A percentile compares a stretch with the other conserved stretches of the same genome.
phyloP scores from a whole-genome alignment of 2,329 filamentous ascomycete species.

The Fusarium virguliforme region DNA sequence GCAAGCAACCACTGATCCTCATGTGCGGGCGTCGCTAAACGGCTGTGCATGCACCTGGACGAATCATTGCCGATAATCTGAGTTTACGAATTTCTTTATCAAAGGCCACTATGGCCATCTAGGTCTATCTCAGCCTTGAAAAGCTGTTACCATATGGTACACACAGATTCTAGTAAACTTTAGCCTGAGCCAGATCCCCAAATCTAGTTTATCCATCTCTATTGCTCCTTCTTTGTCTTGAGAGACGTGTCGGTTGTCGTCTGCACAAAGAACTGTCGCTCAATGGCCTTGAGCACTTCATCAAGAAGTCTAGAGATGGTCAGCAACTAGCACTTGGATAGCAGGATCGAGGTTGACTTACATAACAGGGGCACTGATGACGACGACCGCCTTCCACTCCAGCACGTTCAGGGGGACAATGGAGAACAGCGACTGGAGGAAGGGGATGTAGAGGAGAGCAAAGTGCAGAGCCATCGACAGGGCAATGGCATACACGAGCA shows the following conservation, averaged over 20 bases:
- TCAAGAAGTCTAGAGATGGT: conserved; percentile 77
- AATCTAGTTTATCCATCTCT: conserved; percentile 52
- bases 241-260: conserved; percentile 59
- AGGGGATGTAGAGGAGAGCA: conserved; percentile 90
- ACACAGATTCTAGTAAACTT: conserved; percentile 52
- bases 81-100: conserved; percentile 33
- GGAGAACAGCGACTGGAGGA: conserved; percentile 90
- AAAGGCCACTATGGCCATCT: conserved; percentile 42
- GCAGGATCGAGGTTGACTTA: conserved; percentile 66
- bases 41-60: not conserved
- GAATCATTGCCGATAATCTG: conserved; percentile 22
- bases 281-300: conserved; percentile 84
- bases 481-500: conserved; percentile 94
- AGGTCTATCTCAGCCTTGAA: conserved; percentile 41
- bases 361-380: conserved; percentile 93
- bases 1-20: conserved; percentile 20
- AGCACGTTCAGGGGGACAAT: conserved; percentile 88
- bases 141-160: conserved; percentile 46
- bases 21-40: not conserved
- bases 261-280: conserved; percentile 77
- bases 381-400: conserved; percentile 94
- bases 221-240: conserved; percentile 70
- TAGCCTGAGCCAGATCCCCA: conserved; percentile 44
- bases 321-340: conserved; percentile 33
- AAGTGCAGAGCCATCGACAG: conserved; percentile 97